Evolutionary conservation across 2,329 filamentous ascomycete species (phyloP).

Genomic region (Phaeosphaeriaceae sp.): DNA sequence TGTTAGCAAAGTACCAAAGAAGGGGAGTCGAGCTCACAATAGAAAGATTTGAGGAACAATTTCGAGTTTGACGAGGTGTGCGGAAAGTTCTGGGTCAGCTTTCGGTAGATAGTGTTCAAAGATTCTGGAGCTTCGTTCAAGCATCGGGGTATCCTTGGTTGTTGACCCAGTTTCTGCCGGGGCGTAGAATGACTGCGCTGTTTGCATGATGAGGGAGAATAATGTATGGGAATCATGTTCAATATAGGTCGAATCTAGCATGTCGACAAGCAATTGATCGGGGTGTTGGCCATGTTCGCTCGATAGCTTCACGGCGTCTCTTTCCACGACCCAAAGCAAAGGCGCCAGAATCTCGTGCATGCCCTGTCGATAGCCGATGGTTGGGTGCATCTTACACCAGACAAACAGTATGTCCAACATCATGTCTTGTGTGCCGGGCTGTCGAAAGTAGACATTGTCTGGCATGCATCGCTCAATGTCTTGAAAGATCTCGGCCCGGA

Average conservation of each 20-base stretch:
- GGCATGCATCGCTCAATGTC: slow-evolving; percentile 91
- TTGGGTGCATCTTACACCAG: slow-evolving; percentile 90
- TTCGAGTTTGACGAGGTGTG: slow-evolving; percentile 81
- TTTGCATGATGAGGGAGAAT: slow-evolving; percentile 87
- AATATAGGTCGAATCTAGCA: slow-evolving; percentile 74
- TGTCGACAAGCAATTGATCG: slow-evolving; percentile 42
- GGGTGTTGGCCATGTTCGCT: slow-evolving; percentile 31
- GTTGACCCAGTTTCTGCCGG: slow-evolving; percentile 53
- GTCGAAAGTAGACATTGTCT: slow-evolving; percentile 88
- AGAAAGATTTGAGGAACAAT: slow-evolving; percentile 96
- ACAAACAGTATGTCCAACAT: slow-evolving; percentile 91
- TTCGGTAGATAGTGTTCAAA: slow-evolving; percentile 80
- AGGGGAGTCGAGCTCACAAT: slow-evolving; percentile 65
- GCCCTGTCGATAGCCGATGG: slow-evolving; percentile 91
- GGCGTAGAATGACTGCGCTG: slow-evolving; percentile 86
- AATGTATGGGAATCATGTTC: slow-evolving; percentile 92
- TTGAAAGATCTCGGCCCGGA: slow-evolving; percentile 88
- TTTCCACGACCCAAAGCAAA: slow-evolving; percentile 81
- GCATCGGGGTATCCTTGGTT: slow-evolving; percentile 69
- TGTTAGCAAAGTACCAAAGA: slow-evolving; percentile 21
- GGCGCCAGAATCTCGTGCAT: slow-evolving; percentile 97
- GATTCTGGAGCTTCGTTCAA: slow-evolving; percentile 83
- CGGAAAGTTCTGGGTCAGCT: slow-evolving; percentile 81
- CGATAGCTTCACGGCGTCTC: slow-evolving; percentile 72
- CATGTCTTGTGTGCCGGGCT: slow-evolving; percentile 76